These are phyloP conservation scores for Emericellopsis cladophorae DNA, from an alignment of 2,329 filamentous ascomycete species.

Conservation along the genomic window DNA sequence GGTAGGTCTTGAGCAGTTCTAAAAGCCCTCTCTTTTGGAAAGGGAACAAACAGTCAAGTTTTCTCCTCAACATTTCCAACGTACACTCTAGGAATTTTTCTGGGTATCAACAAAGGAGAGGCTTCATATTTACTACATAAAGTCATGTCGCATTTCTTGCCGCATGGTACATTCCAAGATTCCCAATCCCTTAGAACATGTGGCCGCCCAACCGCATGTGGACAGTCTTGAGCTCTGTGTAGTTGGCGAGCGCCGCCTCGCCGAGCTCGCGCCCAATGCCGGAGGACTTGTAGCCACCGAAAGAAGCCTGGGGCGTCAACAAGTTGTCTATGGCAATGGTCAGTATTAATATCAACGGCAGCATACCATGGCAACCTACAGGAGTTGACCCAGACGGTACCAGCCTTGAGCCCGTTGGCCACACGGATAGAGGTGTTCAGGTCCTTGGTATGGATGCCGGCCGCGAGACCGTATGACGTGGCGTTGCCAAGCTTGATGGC, in stretches of 20 bases:
- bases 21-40: too few relatives aligned
- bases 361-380: slow-evolving; percentile 6
- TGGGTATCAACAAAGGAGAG: not conserved
- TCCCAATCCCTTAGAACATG: slow-evolving; percentile 7
- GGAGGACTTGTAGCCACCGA: slow-evolving; percentile 67
- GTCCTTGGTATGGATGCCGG: slow-evolving; percentile 66
- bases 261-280: slow-evolving; percentile 70
- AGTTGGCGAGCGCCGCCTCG: slow-evolving; percentile 53
- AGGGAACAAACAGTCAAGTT: too few relatives aligned
- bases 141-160: too few relatives aligned
- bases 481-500: slow-evolving; percentile 61
- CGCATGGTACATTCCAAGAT: too few relatives aligned
- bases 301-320: slow-evolving; percentile 52
- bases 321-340: slow-evolving; percentile 43
- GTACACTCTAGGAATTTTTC: not conserved
- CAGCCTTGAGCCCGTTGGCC: slow-evolving; percentile 38
- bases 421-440: slow-evolving; percentile 69
- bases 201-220: slow-evolving; percentile 27
- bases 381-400: slow-evolving; percentile 4
- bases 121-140: too few relatives aligned
- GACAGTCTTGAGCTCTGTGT: slow-evolving; percentile 57
- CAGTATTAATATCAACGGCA: too few relatives aligned
- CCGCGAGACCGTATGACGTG: slow-evolving; percentile 65
- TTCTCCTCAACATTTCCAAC: too few relatives aligned
- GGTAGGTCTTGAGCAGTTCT: too few relatives aligned